Conservation (phyloP, 169 alveolate genomes). For the Eimeria praecox region DNA sequence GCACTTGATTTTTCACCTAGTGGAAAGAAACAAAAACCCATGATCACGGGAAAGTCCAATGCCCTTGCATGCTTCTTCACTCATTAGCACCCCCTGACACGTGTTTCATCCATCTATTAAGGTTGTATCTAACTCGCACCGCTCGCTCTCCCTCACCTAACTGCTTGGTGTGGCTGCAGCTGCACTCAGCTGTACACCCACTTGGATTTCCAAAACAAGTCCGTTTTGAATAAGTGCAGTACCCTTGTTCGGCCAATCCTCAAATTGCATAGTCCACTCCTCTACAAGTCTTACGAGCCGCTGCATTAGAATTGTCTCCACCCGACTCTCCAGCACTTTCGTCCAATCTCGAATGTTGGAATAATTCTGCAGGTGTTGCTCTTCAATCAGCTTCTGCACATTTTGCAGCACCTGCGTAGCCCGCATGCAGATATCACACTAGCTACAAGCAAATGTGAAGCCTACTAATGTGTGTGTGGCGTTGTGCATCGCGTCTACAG, state of each 20-base stretch:
- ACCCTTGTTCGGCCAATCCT: constrained; percentile 83
- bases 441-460: background rate
- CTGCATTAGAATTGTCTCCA: constrained; percentile 55
- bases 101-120: background rate
- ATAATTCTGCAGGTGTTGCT: constrained; percentile 82
- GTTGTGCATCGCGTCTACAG: background rate
- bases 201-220: constrained; percentile 74
- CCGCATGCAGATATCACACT: background rate
- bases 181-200: background rate
- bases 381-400: constrained; percentile 85
- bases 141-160: background rate
- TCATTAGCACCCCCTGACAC: background rate
- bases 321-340: constrained; percentile 73
- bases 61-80: background rate
- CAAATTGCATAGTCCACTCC: constrained; percentile 84
- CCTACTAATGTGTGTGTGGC: no score
- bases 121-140: background rate
- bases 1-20: constrained; percentile 78
- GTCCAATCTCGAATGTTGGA: constrained; percentile 84
- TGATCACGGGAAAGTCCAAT: background rate
- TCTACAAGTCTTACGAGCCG: constrained; percentile 75
- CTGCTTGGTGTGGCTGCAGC: background rate
- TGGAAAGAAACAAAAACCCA: background rate
- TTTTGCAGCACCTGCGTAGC: constrained; percentile 68
- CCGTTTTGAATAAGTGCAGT: constrained; percentile 71